Base-by-base conservation (phyloP, 306 rosid species). In the Echinosophora koreensis region DNA sequence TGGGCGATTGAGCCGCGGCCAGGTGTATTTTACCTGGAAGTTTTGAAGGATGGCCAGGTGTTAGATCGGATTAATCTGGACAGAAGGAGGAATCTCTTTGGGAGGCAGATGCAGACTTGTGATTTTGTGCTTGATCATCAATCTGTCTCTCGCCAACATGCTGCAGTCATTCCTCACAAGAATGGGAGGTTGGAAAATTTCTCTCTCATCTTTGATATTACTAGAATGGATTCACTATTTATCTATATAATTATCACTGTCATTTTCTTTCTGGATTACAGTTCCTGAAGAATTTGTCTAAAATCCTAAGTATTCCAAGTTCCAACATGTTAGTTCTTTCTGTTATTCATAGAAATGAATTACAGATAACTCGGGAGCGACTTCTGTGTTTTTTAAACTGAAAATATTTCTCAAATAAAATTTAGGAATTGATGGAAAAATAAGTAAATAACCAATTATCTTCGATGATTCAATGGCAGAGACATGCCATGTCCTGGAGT, bases 141-240 rank as follows among this genome's bases (percentile, higher is more conserved):
- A 66, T 95, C 99, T 8, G 99, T 95, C 73, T 95, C 99, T 6
- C 97, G 99, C 70, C 99, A 95, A 71, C 99, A 92, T 82, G 99
- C 99, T 75, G 99, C 85, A 3, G 97, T 95, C 18, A 71, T 95
- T 86, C 97, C 99, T 78, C 99, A 92, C 91, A 90, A 89, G 78
- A 95, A 90, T 57, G 99, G 99, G 75, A 92, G 99, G 99, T 95
- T 73, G 72, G 89, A 52, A 66, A 60, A 16, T 69, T 66, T 47
- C 61, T 66, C 51, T 9, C 5, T 73, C 55, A 6, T 77, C 39
- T 51, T 54, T 87, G 49, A 17, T 52, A 52, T 81, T 66, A 41
- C 27, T 44, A 15, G 34, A 39, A 64, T 80, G 55, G 42, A 5
- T 69, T 47, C 60, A 65, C 47, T 70, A 6, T 72, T 55, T 44